Evolutionary conservation across 129 eudicot species (phyloP).

Genomic region (Lactuca sativa): DNA sequence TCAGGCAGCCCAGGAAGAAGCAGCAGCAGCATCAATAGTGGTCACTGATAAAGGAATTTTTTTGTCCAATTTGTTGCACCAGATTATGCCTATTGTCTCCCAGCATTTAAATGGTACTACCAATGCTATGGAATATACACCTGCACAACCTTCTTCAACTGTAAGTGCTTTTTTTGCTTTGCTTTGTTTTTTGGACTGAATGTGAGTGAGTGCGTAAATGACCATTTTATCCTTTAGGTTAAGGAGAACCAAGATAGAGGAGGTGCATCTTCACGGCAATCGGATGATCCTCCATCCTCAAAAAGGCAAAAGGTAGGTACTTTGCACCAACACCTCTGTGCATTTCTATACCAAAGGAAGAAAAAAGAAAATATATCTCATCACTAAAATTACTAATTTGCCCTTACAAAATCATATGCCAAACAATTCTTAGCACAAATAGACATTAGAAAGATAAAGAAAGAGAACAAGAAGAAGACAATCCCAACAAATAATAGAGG

Average conservation of each 20-base stretch:
- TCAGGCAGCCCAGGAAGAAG: constrained; percentile 21
- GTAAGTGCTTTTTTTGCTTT: constrained; percentile 17
- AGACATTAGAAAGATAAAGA: too few species aligned
- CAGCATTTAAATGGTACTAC: constrained; percentile 35
- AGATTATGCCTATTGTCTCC: constrained; percentile 75
- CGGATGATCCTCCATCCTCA: constrained; percentile 39
- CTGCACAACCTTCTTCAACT: constrained; percentile 29
- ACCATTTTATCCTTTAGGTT: constrained; percentile 33
- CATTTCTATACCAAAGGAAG: too few species aligned
- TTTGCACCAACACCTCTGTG: too few species aligned
- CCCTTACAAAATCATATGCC: too few species aligned
- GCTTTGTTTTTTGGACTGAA: background rate
- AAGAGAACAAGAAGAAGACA: too few species aligned
- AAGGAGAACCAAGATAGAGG: constrained; percentile 43
- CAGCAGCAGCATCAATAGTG: constrained; percentile 39
- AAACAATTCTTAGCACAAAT: too few species aligned
- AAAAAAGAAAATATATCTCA: too few species aligned
- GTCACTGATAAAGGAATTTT: constrained; percentile 61
- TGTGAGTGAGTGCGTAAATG: background rate
- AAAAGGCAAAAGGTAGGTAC: constrained; percentile 65
- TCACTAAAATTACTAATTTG: too few species aligned
- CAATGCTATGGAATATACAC: constrained; percentile 33
- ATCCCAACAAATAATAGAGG: too few species aligned
- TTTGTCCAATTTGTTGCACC: constrained; percentile 72
- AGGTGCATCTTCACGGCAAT: constrained; percentile 37